These are phyloP conservation scores for Zelopaecilomyces penicillatus DNA, from an alignment of 2,329 filamentous ascomycete species.

Conservation along the genomic window DNA sequence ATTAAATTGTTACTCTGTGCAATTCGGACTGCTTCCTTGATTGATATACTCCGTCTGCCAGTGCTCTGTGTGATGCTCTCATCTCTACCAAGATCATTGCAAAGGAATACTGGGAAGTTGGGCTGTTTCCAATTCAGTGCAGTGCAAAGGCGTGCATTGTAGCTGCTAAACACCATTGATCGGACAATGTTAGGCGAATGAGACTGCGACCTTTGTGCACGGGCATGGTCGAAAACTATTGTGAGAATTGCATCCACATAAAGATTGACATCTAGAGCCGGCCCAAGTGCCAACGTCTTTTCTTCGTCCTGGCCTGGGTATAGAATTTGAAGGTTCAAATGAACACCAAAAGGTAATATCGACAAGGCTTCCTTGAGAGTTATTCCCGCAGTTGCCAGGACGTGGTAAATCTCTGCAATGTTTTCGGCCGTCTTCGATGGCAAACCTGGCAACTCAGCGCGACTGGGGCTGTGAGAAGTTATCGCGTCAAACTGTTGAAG, in stretches of 20 bases:
- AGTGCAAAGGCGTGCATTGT: conserved; percentile 82
- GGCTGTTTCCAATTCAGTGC: conserved; percentile 99
- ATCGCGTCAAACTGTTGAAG: conserved; percentile 60
- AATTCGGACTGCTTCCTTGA: conserved; percentile 90
- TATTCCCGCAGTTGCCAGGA: conserved; percentile 69
- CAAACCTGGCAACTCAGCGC: conserved; percentile 35
- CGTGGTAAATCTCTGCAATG: conserved; percentile 60
- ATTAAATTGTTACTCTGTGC: conserved; percentile 97
- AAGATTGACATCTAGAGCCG: conserved; percentile 72
- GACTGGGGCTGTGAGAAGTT: conserved; percentile 34
- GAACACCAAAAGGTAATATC: conserved; percentile 67
- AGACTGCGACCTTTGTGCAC: conserved; percentile 53
- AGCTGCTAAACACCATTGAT: conserved; percentile 89
- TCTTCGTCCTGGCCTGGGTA: conserved; percentile 76
- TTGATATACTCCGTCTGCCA: conserved; percentile 68
- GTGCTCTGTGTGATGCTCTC: conserved; percentile 42
- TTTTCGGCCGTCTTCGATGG: conserved; percentile 39
- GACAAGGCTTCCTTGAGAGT: conserved; percentile 69
- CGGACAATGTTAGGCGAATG: conserved; percentile 64
- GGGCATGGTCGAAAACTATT: conserved; percentile 86
- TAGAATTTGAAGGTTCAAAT: conserved; percentile 85
- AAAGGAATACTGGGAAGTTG: conserved; percentile 92
- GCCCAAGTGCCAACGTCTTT: conserved; percentile 57
- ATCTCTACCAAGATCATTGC: conserved; percentile 76
- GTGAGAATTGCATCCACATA: conserved; percentile 78